phyloP scores from a whole-genome alignment of 192 early-diverging fungal species.

The Entomortierella lignicola region DNA sequence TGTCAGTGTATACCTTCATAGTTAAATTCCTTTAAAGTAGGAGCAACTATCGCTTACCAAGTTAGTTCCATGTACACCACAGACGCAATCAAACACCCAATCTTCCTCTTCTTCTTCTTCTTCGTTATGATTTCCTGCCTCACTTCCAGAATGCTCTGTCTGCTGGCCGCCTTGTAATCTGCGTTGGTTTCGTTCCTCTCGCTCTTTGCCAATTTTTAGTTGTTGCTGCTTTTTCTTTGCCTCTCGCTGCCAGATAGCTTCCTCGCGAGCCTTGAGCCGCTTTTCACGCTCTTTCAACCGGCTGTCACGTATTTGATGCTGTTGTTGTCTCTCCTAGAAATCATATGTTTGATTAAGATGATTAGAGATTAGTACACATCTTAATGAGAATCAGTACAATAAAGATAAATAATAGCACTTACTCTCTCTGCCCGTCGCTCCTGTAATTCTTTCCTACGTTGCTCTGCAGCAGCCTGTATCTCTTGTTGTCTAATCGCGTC shows the following conservation, averaged over 20 bases:
- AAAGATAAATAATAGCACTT: background rate
- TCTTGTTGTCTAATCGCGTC: slow-evolving; percentile 34
- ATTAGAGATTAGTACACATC: too few species aligned
- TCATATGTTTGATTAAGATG: background rate
- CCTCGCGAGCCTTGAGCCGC: slow-evolving; percentile 49
- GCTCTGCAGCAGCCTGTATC: slow-evolving; percentile 17
- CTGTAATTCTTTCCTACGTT: slow-evolving; percentile 32
- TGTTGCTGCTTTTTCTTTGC: slow-evolving; percentile 44
- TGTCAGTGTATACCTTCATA: background rate
- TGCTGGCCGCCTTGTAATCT: slow-evolving; percentile 21
- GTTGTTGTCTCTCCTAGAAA: slow-evolving; percentile 29
- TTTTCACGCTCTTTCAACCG: slow-evolving; percentile 45
- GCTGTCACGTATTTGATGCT: slow-evolving; percentile 34
- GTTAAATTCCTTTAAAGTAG: background rate
- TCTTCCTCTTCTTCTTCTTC: slow-evolving; percentile 54
- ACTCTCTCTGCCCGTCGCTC: slow-evolving; percentile 43
- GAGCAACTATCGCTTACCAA: slow-evolving; percentile 43
- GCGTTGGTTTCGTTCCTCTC: slow-evolving; percentile 38
- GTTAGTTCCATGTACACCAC: slow-evolving; percentile 59
- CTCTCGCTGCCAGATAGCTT: slow-evolving; percentile 49
- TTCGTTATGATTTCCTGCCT: slow-evolving; percentile 15
- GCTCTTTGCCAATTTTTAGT: slow-evolving; percentile 50
- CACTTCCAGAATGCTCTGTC: slow-evolving; percentile 25
- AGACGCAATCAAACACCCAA: slow-evolving; percentile 64
- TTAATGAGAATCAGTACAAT: too few species aligned